phyloP scores from a whole-genome alignment of 768 basidiomycete species.

The Lanmaoa rubissima region DNA sequence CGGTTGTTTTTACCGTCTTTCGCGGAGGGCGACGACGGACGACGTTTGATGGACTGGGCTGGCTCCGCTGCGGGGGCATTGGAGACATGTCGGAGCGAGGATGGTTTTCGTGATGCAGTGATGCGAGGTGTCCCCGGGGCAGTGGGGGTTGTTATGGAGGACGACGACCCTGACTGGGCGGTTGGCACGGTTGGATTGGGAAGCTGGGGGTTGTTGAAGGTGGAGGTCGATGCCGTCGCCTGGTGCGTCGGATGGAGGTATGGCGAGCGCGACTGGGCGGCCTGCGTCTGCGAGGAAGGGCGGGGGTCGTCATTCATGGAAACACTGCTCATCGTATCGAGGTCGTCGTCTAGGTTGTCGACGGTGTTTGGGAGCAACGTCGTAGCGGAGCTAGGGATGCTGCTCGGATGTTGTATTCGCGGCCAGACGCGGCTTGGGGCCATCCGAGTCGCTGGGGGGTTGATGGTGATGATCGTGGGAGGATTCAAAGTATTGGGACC shows the following conservation, averaged over 20 bases:
- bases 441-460: constrained; percentile 11
- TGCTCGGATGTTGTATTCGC: constrained; percentile 16
- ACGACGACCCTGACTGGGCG: background rate
- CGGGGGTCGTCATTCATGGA: constrained; percentile 13
- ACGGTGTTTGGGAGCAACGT: constrained; percentile 5
- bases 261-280: constrained; percentile 32
- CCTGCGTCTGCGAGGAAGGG: constrained; percentile 8
- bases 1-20: constrained; percentile 25
- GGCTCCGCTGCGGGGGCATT: constrained; percentile 27
- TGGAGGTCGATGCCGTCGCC: constrained; percentile 36
- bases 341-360: constrained; percentile 25
- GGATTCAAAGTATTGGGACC: background rate
- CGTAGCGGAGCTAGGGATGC: background rate
- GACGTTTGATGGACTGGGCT: constrained; percentile 26
- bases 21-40: constrained; percentile 27
- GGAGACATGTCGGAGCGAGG: constrained; percentile 31
- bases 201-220: constrained; percentile 28
- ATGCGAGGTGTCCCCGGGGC: constrained; percentile 28
- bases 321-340: constrained; percentile 22
- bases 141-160: constrained; percentile 17
- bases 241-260: constrained; percentile 38
- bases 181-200: background rate
- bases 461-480: constrained; percentile 25
- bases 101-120: constrained; percentile 30
- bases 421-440: constrained; percentile 21